Evolutionary conservation across 352 stramenopile species (phyloP).

Genomic region (Pythium brassicae): DNA sequence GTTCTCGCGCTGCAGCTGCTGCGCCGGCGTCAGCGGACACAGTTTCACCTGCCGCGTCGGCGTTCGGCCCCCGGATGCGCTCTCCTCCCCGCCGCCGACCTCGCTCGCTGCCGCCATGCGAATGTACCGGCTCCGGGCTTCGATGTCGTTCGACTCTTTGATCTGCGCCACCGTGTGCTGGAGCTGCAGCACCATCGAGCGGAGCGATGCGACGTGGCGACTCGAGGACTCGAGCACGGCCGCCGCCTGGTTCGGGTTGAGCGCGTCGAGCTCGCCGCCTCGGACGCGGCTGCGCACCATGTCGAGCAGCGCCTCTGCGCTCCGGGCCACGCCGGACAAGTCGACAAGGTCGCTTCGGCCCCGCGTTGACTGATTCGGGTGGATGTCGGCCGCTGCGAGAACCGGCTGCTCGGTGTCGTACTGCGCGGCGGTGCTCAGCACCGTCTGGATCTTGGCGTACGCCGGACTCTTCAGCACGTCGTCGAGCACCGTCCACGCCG

Average conservation of each 20-base stretch:
- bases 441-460: constrained; percentile 20
- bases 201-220: constrained; percentile 25
- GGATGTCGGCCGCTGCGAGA: constrained; percentile 21
- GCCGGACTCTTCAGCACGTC: constrained; percentile 7
- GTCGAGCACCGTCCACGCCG: constrained; percentile 30
- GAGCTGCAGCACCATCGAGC: constrained; percentile 28
- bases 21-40: constrained; percentile 37
- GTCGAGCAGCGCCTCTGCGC: constrained; percentile 30
- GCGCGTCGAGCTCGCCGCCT: constrained; percentile 14
- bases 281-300: constrained; percentile 20
- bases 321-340: constrained; percentile 28
- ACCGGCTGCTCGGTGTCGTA: constrained; percentile 32
- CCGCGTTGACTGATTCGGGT: constrained; percentile 12
- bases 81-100: constrained; percentile 5
- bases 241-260: constrained; percentile 11
- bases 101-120: constrained; percentile 18
- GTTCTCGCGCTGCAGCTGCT: constrained; percentile 32
- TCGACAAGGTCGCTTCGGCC: constrained; percentile 15
- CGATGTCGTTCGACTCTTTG: constrained; percentile 29
- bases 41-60: constrained; percentile 16
- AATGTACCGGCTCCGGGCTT: constrained; percentile 29
- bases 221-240: constrained; percentile 17
- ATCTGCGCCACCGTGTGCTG: constrained; percentile 26
- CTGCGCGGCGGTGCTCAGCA: constrained; percentile 27
- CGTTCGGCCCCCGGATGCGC: not conserved